Evolutionary conservation across 371 early-diverging fungal species (phyloP), one percentile per base, ranked within the genome.

Genomic region (Parasitella parasitica): DNA sequence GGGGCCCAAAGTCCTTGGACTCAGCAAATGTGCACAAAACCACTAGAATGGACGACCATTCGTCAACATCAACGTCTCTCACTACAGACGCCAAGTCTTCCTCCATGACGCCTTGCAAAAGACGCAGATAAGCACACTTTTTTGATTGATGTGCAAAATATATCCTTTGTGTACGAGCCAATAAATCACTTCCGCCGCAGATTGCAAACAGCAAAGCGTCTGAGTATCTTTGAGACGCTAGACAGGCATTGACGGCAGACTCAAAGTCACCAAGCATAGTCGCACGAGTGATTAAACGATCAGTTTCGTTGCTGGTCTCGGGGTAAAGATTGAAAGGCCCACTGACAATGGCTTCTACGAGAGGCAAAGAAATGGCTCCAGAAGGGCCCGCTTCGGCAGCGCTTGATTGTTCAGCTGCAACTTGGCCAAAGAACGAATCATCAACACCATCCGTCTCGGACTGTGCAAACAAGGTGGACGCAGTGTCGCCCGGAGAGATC

Each of bases 141-240:
- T 71, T 66, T 7, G 75, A 68, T 55, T 76, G 78, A 28, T 80
- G 82, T 54, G 87, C 88, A 80, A 97, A 96, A 69, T 95, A 96
- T n/a, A 88, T 87, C 59, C 85, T 78, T 67, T 92, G 94, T 0
- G 95, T 93, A 22, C 90, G 87, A 13, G 75, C 72, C 35, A 95
- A 76, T 26, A 97, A 79, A 27, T 97, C 98, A 2, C 85, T 73
- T 6, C 94, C 92, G 20, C 97, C 95, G 63, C 91, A 91, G 34
- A 91, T 85, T 12, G 96, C 96, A 59, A 99, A 80, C 61, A 96
- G 76, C 30, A 99, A 75, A 0, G 97, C 99, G 69, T 99, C 99
- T 0, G 97, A 89, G 53, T 91, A 86, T 30, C 92, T 85, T 48
- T 93, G 84, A 6, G 88, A 77, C 22, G 87, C 83, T 34, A 99